Conservation (phyloP, 768 basidiomycete genomes). For the Leccinum pellstonianum region DNA sequence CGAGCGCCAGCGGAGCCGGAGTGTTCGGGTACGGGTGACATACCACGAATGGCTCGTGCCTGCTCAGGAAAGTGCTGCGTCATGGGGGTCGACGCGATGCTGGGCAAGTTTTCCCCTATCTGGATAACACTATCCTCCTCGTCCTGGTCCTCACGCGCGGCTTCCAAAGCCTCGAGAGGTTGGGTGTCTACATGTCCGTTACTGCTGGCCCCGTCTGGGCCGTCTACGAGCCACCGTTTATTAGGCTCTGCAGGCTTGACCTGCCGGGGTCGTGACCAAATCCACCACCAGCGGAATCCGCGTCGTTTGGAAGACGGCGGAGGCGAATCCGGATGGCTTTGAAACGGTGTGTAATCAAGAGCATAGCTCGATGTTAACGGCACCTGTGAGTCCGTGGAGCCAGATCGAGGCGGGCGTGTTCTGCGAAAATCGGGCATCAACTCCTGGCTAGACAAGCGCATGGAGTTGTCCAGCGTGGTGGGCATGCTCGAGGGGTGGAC, state of each 20-base stretch:
- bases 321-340: neutral
- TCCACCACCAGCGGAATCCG: constrained; percentile 24
- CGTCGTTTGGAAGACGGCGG: constrained; percentile 4
- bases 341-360: constrained; percentile 14
- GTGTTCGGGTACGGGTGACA: constrained; percentile 7
- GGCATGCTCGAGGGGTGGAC: constrained; percentile 13
- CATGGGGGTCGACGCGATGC: constrained; percentile 14
- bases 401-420: constrained; percentile 17
- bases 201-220: constrained; percentile 19
- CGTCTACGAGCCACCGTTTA: constrained; percentile 26
- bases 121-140: constrained; percentile 12
- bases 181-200: constrained; percentile 9
- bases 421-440: constrained; percentile 1
- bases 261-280: constrained; percentile 26
- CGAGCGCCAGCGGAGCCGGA: neutral
- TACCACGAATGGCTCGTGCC: constrained; percentile 1
- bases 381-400: constrained; percentile 30
- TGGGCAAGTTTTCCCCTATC: constrained; percentile 22
- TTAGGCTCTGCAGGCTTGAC: constrained; percentile 24
- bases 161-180: constrained; percentile 6
- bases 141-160: constrained; percentile 12
- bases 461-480: constrained; percentile 27
- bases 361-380: constrained; percentile 18
- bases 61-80: constrained; percentile 12
- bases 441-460: constrained; percentile 4